Evolutionary conservation across 192 early-diverging fungal species (phyloP), one percentile per base, ranked within the genome.

Genomic region (Backusella tuberculispora): DNA sequence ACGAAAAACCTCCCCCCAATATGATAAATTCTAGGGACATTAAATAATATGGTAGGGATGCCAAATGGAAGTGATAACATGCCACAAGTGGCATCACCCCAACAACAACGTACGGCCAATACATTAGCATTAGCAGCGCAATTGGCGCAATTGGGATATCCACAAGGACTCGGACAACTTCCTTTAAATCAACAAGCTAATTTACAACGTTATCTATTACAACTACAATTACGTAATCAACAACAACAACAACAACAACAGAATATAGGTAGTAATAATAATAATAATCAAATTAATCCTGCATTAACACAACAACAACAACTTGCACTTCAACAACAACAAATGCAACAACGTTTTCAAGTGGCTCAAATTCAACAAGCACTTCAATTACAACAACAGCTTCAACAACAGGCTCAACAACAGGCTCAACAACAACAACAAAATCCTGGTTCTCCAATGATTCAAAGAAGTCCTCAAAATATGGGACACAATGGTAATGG

Each of bases 141-240:
- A 24, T 50, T 82, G 29, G 76, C 73, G 9, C 76, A 78, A 70
- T 68, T 81, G 63, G 76, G 76, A 44, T 78, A 78, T 53, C 69
- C 76, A 37, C 76, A 47, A 17, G 44, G 41, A 5, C 69, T 76
- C 19, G 43, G 34, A 5, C 75, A 77, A 19, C 46, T 74, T 8
- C 53, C 38, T 7, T 17, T 73, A 40, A 56, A 38, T 38, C 76
- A 77, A 56, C 80, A 81, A 70, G 76, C 73, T 13, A 67, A 77
- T 37, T 64, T 81, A 42, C 80, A 81, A 53, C 56, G 80, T n/a
- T 81, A 81, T 44, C 45, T 81, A 26, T 66, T 72, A 6, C 80
- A 81, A 46, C 42, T 81, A 40, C 80, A 81, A 45, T 42, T 81
- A 64, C 72, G 76, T 56, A 80, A 69, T 44, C 76, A 72, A 37